Conservation (phyloP, 371 early-diverging fungal genomes). For the Mortierella sp. region DNA sequence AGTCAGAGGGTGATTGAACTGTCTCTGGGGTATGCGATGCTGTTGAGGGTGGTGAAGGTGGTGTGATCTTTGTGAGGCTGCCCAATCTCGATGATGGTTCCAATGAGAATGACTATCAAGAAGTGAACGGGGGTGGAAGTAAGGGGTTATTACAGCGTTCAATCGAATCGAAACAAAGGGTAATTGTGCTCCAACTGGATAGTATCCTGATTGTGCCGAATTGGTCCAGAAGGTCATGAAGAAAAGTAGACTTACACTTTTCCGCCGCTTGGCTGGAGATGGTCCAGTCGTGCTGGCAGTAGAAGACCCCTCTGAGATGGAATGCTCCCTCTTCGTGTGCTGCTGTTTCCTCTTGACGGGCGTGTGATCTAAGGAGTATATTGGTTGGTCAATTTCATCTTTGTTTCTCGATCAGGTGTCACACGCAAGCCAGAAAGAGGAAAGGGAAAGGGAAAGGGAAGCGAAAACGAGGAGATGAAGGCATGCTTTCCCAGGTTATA, state of each 20-base stretch:
- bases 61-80: neutral
- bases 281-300: neutral
- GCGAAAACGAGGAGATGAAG: neutral
- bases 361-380: slow-evolving; percentile 27
- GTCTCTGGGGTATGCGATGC: neutral
- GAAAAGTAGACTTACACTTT: slow-evolving; percentile 18
- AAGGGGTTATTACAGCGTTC: neutral
- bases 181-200: neutral
- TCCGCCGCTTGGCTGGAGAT: slow-evolving; percentile 11
- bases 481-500: neutral
- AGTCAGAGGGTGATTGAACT: slow-evolving; percentile 2
- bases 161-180: neutral
- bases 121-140: neutral
- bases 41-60: slow-evolving; percentile 24
- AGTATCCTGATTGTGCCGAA: neutral
- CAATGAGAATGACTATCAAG: slow-evolving; percentile 19
- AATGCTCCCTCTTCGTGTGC: slow-evolving; percentile 16
- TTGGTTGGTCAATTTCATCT: slow-evolving; percentile 3
- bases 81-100: slow-evolving; percentile 7
- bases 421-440: too few species aligned
- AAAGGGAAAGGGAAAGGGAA: neutral
- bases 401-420: slow-evolving; percentile 4
- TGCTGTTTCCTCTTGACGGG: slow-evolving; percentile 33
- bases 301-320: neutral
- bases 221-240: neutral